Conservation (phyloP, 225 moss, liverwort and hornwort species). For the Asterella californica region DNA sequence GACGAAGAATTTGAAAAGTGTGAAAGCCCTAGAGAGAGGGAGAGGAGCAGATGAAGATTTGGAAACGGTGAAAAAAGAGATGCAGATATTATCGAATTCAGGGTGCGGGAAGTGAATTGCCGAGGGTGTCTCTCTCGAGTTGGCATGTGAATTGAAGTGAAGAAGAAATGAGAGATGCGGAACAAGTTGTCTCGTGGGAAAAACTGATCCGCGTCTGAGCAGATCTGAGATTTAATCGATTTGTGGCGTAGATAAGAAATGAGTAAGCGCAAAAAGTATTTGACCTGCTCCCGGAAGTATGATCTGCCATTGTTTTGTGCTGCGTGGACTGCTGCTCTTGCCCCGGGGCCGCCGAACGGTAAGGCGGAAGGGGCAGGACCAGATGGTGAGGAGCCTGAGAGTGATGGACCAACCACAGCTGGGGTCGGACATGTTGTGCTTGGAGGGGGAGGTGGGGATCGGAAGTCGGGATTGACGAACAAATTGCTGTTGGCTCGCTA, state of each 20-base stretch:
- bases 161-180: neutral
- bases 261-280: slow-evolving; percentile 52
- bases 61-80: neutral
- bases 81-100: neutral
- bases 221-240: neutral
- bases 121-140: neutral
- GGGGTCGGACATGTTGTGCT: slow-evolving; percentile 57
- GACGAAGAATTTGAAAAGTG: neutral
- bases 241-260: slow-evolving; percentile 27
- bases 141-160: neutral
- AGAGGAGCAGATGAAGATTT: neutral
- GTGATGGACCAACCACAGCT: slow-evolving; percentile 5
- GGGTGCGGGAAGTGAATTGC: neutral
- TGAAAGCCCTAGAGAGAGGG: neutral
- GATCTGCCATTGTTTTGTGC: slow-evolving; percentile 73
- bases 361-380: neutral
- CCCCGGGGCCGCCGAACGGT: neutral
- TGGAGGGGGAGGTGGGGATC: slow-evolving; percentile 76
- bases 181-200: neutral
- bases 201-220: neutral
- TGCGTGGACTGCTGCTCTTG: slow-evolving; percentile 52
- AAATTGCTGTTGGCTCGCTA: slow-evolving; percentile 63
- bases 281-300: slow-evolving; percentile 85
- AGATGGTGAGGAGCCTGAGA: neutral
- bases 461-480: slow-evolving; percentile 63